Percentiles rank a stretch among this genome's conserved stretches.
phyloP scores from a whole-genome alignment of 2,329 filamentous ascomycete species.

The Onygena corvina region DNA sequence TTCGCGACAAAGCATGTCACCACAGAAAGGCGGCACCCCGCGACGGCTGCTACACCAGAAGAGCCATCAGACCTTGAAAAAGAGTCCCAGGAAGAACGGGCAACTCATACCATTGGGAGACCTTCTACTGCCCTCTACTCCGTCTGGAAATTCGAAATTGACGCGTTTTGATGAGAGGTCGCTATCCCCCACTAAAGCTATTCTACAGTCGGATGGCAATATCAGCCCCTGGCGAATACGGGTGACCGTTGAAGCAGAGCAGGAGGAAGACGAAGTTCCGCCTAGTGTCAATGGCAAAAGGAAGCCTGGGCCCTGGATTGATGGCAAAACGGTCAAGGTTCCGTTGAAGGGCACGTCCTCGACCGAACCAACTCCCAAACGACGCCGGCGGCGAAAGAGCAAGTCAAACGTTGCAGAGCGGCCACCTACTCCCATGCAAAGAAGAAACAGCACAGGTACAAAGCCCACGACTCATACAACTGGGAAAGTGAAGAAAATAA shows the following conservation, averaged over 20 bases:
- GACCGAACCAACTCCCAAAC: slow-evolving; percentile 29
- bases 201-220: slow-evolving; percentile 27
- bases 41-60: slow-evolving; percentile 16
- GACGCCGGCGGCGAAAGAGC: slow-evolving; percentile 32
- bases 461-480: neutral
- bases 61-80: slow-evolving; percentile 9
- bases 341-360: slow-evolving; percentile 30
- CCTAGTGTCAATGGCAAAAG: slow-evolving; percentile 23
- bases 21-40: slow-evolving; percentile 27
- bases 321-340: slow-evolving; percentile 31
- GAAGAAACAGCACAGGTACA: slow-evolving; percentile 9
- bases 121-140: slow-evolving; percentile 25
- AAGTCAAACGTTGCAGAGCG: slow-evolving; percentile 28
- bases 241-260: slow-evolving; percentile 38
- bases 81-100: slow-evolving; percentile 21
- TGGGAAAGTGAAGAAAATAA: slow-evolving; percentile 15
- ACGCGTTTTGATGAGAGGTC: slow-evolving; percentile 16
- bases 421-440: slow-evolving; percentile 26
- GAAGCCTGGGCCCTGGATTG: slow-evolving; percentile 9
- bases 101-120: slow-evolving; percentile 34
- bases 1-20: slow-evolving; percentile 29
- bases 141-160: slow-evolving; percentile 25
- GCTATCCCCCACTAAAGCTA: slow-evolving; percentile 29
- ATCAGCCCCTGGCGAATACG: slow-evolving; percentile 39
- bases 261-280: slow-evolving; percentile 34